These are phyloP conservation scores for Elasticomyces elasticus DNA, from an alignment of 495 filamentous ascomycete species.

Conservation along the genomic window DNA sequence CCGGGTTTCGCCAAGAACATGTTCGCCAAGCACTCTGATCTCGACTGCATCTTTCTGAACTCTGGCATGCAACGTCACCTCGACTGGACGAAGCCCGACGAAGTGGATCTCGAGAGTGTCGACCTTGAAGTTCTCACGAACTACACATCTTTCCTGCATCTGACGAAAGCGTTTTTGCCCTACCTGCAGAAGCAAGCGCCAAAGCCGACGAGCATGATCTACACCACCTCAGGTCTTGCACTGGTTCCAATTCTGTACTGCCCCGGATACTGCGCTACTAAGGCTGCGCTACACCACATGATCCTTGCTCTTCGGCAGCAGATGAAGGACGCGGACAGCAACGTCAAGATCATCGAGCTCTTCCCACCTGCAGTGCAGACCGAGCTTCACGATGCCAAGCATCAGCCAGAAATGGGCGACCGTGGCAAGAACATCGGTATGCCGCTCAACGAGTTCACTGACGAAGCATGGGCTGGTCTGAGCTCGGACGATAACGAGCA, in stretches of 20 bases:
- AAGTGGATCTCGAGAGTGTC: conserved; percentile 44
- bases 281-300: conserved; percentile 47
- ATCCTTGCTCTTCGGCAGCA: conserved; percentile 51
- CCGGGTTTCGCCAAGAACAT: conserved; percentile 46
- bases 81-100: conserved; percentile 51
- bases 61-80: conserved; percentile 48
- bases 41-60: conserved; percentile 50
- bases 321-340: conserved; percentile 33
- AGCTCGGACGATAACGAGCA: conserved; percentile 42
- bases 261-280: conserved; percentile 48
- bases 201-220: conserved; percentile 36
- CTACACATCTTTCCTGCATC: conserved; percentile 52
- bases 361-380: conserved; percentile 60
- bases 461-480: conserved; percentile 47
- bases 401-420: conserved; percentile 27
- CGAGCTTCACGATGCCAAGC: conserved; percentile 45
- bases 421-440: conserved; percentile 45
- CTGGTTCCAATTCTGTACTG: conserved; percentile 43
- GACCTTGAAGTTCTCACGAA: conserved; percentile 55
- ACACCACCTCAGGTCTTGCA: conserved; percentile 45
- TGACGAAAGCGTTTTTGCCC: conserved; percentile 54
- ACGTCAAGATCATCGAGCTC: conserved; percentile 53
- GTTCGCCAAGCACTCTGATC: conserved; percentile 44
- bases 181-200: conserved; percentile 44
- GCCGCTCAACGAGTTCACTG: conserved; percentile 48